Conservation (phyloP, 129 eudicot genomes). For the carrot (Daucus carota) region DH1_v3.0 NC_030383.2:34940001-34940500, state of each 20-base stretch:
- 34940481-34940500: slow-evolving; percentile 54
- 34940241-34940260: slow-evolving; percentile 58
- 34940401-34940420: slow-evolving; percentile 74
- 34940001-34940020: slow-evolving; percentile 84
- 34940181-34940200: slow-evolving; percentile 73
- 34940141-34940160: slow-evolving; percentile 68
- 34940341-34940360: slow-evolving; percentile 78
- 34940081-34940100: slow-evolving; percentile 87
- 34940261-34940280: slow-evolving; percentile 74
- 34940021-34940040: slow-evolving; percentile 54
- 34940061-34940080: slow-evolving; percentile 47
- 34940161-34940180: slow-evolving; percentile 68
- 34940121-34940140: slow-evolving; percentile 58
- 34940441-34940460: slow-evolving; percentile 71
- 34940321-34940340: slow-evolving; percentile 67
- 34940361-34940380: slow-evolving; percentile 57
- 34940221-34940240: slow-evolving; percentile 67
- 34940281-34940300: slow-evolving; percentile 75
- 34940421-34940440: slow-evolving; percentile 53
- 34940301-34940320: slow-evolving; percentile 71
- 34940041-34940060: slow-evolving; percentile 60
- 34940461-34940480: slow-evolving; percentile 78
- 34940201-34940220: slow-evolving; percentile 83
- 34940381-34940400: slow-evolving; percentile 63
- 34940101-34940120: slow-evolving; percentile 71